These are phyloP conservation scores for Ramaria sp. DNA, from an alignment of 768 basidiomycete species.

Conservation along the genomic window DNA sequence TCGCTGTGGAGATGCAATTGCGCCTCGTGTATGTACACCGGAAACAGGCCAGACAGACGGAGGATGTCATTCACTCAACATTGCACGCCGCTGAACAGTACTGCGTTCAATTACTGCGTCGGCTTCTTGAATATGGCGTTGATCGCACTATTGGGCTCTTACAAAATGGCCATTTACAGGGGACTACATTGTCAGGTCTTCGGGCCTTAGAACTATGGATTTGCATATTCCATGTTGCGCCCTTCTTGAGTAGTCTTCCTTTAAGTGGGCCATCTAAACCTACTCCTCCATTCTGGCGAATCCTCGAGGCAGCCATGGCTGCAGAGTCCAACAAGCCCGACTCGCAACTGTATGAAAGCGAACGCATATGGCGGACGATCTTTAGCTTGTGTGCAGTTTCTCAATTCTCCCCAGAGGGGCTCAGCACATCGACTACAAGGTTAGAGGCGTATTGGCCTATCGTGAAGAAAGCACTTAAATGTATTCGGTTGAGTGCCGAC, in stretches of 20 bases:
- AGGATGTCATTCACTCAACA: constrained; percentile 14
- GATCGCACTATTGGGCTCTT: constrained; percentile 32
- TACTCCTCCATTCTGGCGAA: constrained; percentile 33
- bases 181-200: constrained; percentile 28
- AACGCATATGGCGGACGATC: constrained; percentile 60
- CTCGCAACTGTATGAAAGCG: constrained; percentile 38
- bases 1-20: constrained; percentile 44
- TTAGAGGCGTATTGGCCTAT: constrained; percentile 58
- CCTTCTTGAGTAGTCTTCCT: constrained; percentile 15
- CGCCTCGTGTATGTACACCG: constrained; percentile 26
- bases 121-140: constrained; percentile 45
- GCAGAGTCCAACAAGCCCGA: constrained; percentile 15
- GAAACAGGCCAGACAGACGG: constrained; percentile 10
- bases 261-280: constrained; percentile 11
- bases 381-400: constrained; percentile 65
- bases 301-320: constrained; percentile 27
- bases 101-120: constrained; percentile 28
- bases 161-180: constrained; percentile 22
- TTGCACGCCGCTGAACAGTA: not conserved
- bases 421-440: constrained; percentile 25
- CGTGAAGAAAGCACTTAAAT: constrained; percentile 43
- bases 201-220: constrained; percentile 64
- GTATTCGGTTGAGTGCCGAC: constrained; percentile 44
- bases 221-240: constrained; percentile 49
- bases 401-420: constrained; percentile 58